These are phyloP conservation scores for Penicillium mononematosum DNA, from an alignment of 495 filamentous ascomycete species.

Conservation along the genomic window DNA sequence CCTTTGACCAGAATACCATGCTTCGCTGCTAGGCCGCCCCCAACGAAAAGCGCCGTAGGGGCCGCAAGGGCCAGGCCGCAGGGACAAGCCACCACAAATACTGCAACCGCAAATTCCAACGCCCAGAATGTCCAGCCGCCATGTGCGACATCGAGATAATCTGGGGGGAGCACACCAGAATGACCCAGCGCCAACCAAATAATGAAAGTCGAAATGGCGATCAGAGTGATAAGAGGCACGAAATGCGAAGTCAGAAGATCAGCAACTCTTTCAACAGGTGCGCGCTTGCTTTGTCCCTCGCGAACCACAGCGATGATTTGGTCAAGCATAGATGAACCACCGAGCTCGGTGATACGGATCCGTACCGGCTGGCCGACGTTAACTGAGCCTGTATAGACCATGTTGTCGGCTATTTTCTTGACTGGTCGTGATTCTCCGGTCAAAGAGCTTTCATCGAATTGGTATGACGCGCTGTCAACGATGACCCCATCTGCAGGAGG, in stretches of 20 bases:
- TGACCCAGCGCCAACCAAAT: slow-evolving; percentile 78
- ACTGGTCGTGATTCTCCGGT: slow-evolving; percentile 85
- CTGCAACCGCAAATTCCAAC: slow-evolving; percentile 87
- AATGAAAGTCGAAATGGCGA: slow-evolving; percentile 80
- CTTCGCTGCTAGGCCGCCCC: slow-evolving; percentile 81
- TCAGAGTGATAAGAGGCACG: slow-evolving; percentile 77
- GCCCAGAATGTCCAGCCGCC: slow-evolving; percentile 88
- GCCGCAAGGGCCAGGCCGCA: slow-evolving; percentile 91
- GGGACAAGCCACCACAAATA: slow-evolving; percentile 93
- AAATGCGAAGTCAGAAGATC: slow-evolving; percentile 86
- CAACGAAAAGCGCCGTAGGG: slow-evolving; percentile 91
- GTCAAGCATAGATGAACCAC: slow-evolving; percentile 86
- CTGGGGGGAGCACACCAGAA: slow-evolving; percentile 61
- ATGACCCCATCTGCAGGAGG: slow-evolving; percentile 82
- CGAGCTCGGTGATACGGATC: slow-evolving; percentile 65
- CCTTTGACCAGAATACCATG: slow-evolving; percentile 90
- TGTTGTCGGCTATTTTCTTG: slow-evolving; percentile 66
- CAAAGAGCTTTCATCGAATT: slow-evolving; percentile 86
- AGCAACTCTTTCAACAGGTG: slow-evolving; percentile 82
- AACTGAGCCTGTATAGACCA: slow-evolving; percentile 81
- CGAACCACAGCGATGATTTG: slow-evolving; percentile 86
- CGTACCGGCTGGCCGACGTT: slow-evolving; percentile 73
- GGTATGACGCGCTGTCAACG: slow-evolving; percentile 56
- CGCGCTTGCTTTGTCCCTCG: slow-evolving; percentile 84
- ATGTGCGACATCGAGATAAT: slow-evolving; percentile 63